These are phyloP conservation scores for Lasiodiplodia theobromae DNA, from an alignment of 2,329 filamentous ascomycete genomes.

Conservation along the genomic window DNA sequence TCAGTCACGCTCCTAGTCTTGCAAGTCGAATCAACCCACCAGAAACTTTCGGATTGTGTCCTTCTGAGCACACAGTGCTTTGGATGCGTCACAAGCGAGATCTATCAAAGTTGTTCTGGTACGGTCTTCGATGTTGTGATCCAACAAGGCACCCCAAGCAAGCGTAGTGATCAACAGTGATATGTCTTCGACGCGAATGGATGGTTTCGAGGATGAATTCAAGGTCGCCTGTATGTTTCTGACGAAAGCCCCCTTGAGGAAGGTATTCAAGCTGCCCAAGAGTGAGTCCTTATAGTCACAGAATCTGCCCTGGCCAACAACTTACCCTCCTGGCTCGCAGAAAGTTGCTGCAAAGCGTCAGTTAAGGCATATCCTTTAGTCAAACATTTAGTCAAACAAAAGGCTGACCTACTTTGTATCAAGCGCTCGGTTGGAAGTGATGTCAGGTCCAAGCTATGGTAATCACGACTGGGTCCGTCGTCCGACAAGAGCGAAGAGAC, in stretches of 20 bases:
- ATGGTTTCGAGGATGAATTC: neutral
- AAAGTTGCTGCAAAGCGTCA: neutral
- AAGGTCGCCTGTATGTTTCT: neutral
- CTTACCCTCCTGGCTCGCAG: neutral
- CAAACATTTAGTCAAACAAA: neutral
- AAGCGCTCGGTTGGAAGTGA: neutral
- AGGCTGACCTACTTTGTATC: neutral
- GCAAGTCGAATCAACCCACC: neutral
- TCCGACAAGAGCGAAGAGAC: neutral
- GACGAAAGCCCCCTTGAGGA: neutral
- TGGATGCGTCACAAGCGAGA: neutral
- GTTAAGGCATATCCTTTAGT: neutral
- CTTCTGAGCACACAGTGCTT: neutral
- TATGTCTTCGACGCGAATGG: neutral
- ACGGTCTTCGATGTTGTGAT: neutral
- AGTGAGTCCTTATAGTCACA: neutral
- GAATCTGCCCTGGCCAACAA: neutral
- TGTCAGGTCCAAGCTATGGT: neutral
- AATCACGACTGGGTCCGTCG: neutral
- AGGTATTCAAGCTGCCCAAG: neutral
- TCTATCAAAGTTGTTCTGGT: neutral
- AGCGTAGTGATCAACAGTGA: neutral
- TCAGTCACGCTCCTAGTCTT: neutral
- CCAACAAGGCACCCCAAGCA: neutral
- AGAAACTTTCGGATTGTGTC: neutral